Percentiles rank a stretch among this genome's conserved stretches.
phyloP scores from a whole-genome alignment of 371 early-diverging fungal species.

The Chytridium lagenaria region DNA sequence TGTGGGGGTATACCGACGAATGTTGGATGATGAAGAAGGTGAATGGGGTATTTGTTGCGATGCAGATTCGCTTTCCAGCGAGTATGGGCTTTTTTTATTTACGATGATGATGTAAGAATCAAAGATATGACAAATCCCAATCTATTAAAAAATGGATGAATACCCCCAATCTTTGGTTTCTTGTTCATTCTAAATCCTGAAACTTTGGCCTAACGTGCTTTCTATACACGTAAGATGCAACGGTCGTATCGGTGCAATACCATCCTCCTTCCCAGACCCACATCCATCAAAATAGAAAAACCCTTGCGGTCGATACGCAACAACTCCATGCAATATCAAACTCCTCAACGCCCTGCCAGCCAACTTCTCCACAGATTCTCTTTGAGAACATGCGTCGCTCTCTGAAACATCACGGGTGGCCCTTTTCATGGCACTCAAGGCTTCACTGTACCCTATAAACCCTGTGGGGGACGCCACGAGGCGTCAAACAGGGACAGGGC shows the following conservation, averaged over 20 bases:
- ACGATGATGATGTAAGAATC: no score
- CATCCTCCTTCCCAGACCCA: slow-evolving; percentile 4
- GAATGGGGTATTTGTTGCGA: no score
- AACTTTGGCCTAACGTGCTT: neutral
- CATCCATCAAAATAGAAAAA: slow-evolving; percentile 21
- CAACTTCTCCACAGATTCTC: no score
- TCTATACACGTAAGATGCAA: slow-evolving; percentile 24
- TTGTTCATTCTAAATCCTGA: no score
- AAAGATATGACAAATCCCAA: no score
- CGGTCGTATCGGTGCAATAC: slow-evolving; percentile 19
- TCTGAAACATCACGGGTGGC: neutral
- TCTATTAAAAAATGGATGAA: no score
- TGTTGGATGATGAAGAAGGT: no score
- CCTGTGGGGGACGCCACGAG: slow-evolving; percentile 1
- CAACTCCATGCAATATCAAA: slow-evolving; percentile 21
- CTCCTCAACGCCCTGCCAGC: slow-evolving; percentile 4
- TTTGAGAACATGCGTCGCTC: neutral
- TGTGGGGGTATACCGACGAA: no score
- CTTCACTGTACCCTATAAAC: neutral
- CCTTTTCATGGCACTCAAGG: neutral
- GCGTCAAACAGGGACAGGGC: slow-evolving; percentile 18
- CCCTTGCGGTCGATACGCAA: slow-evolving; percentile 21
- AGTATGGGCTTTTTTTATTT: no score
- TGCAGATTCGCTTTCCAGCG: no score
- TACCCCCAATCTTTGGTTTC: no score